Evolutionary conservation across 805 yeast genomes (phyloP).

Genomic region (Metschnikowia amazonensis): DNA sequence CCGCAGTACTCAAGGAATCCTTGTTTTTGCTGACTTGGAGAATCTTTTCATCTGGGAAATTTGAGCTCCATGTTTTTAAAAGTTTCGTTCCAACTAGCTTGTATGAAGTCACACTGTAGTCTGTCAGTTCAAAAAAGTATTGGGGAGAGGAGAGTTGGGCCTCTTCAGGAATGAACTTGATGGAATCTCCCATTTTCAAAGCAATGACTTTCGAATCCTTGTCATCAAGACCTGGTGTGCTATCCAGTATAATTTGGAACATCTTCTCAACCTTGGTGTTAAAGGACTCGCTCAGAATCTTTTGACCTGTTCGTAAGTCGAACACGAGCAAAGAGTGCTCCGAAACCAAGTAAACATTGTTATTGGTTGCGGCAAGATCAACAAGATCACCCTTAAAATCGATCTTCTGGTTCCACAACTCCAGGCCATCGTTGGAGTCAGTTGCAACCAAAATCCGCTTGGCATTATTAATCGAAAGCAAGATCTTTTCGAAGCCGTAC

Average conservation of each 20-base stretch:
- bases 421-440: slow-evolving; percentile 10
- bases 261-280: slow-evolving; percentile 6
- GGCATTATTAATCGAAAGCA: slow-evolving; percentile 26
- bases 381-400: background rate
- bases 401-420: slow-evolving; percentile 9
- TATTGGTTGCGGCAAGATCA: slow-evolving; percentile 6
- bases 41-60: slow-evolving; percentile 16
- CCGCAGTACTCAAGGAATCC: slow-evolving; percentile 37
- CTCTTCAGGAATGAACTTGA: slow-evolving; percentile 5
- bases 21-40: slow-evolving; percentile 22
- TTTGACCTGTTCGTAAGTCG: slow-evolving; percentile 15
- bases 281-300: background rate
- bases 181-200: slow-evolving; percentile 6
- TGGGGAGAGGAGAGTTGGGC: slow-evolving; percentile 7
- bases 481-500: slow-evolving; percentile 32
- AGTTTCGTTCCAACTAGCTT: slow-evolving; percentile 16
- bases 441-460: slow-evolving; percentile 12
- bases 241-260: background rate
- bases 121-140: slow-evolving; percentile 15
- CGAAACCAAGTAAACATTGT: slow-evolving; percentile 12
- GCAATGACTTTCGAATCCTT: slow-evolving; percentile 10
- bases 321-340: slow-evolving; percentile 10
- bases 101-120: slow-evolving; percentile 21
- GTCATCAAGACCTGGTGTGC: background rate
- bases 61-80: slow-evolving; percentile 30